Evolutionary conservation across 306 rosid genomes (phyloP).

Genomic region (Alnus glutinosa): DNA sequence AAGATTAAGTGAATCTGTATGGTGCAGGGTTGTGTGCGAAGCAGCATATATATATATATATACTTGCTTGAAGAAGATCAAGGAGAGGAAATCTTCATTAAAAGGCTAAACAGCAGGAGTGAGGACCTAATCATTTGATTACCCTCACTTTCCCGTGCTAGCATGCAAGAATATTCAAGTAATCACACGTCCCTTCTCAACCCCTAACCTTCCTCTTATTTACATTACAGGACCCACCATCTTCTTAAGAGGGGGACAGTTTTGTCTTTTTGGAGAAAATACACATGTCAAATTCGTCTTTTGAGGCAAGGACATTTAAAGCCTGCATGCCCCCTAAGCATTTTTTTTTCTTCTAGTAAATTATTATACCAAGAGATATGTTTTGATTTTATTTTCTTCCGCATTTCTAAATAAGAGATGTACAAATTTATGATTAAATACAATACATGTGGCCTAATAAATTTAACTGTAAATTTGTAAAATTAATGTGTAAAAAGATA

Average conservation of each 20-base stretch:
- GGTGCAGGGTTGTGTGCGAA: neutral
- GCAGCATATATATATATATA: neutral
- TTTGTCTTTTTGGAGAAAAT: slow-evolving; percentile 13
- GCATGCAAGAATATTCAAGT: slow-evolving; percentile 6
- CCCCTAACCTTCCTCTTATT: neutral
- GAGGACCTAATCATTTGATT: slow-evolving; percentile 34
- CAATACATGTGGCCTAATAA: too few species aligned
- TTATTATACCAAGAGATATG: too few species aligned
- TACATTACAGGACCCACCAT: slow-evolving; percentile 8
- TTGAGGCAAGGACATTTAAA: slow-evolving; percentile 3
- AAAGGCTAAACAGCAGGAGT: slow-evolving; percentile 22
- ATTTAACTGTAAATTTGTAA: too few species aligned
- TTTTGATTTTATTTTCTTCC: too few species aligned
- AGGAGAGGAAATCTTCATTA: slow-evolving; percentile 35
- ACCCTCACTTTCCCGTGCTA: slow-evolving; percentile 11
- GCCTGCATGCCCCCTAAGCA: slow-evolving; percentile 10
- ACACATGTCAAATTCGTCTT: slow-evolving; percentile 24
- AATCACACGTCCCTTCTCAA: neutral
- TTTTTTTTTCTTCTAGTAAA: neutral
- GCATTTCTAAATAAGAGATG: too few species aligned
- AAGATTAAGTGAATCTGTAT: too few species aligned
- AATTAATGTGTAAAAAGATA: too few species aligned
- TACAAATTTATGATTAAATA: too few species aligned
- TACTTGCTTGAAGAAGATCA: slow-evolving; percentile 2
- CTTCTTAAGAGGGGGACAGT: slow-evolving; percentile 10